Base-by-base conservation (phyloP, 2,329 filamentous ascomycete genomes). In the Neurospora sp. region DNA sequence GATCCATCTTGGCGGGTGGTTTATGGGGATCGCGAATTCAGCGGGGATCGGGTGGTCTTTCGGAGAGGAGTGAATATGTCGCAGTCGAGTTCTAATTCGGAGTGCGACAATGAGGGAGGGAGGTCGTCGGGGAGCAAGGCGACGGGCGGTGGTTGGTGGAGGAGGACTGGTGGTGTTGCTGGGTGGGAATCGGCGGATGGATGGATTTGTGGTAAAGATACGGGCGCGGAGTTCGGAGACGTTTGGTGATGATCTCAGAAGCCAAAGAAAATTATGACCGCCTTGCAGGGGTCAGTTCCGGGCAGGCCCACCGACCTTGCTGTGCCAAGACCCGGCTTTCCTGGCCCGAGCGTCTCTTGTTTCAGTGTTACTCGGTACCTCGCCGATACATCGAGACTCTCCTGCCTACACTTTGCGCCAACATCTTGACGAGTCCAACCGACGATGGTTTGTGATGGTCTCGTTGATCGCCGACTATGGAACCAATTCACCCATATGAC, bases 1-100 rank as follows among this genome's bases (percentile, higher is more conserved):
- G 96, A 89, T 99, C 95, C 91, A 97, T 96, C 68, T 75, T 73
- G 68, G 66, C 38, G 42, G 66, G 52, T 69, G 67, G 67, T 72
- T 70, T 66, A 46, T 23, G 52, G 52, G 28, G 28, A 62, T 62
- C 52, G 52, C 15, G 52, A n/a, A 3, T 62, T 36, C 3, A 36
- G 15, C 28, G 52, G 28, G 28, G 52, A 36, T 62, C 19, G 67
- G 28, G 38, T 10, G 39, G n/a, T 36, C 19, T 10, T 52, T 66
- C 28, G 40, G n/a, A 67, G 33, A 23, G 8, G 40, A 1, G 8
- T 9, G 3, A 62, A 36, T 62, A 62, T 62, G 52, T 62, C 52
- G 52, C 42, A 67, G 68, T 36, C 43, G 68, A 68, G 71, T 23
- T 33, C 52, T 62, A 3, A 1, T 38, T 23, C 40, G 19, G 38